phyloP scores from a whole-genome alignment of 495 filamentous ascomycete species.

The Usnea hakonensis region DNA sequence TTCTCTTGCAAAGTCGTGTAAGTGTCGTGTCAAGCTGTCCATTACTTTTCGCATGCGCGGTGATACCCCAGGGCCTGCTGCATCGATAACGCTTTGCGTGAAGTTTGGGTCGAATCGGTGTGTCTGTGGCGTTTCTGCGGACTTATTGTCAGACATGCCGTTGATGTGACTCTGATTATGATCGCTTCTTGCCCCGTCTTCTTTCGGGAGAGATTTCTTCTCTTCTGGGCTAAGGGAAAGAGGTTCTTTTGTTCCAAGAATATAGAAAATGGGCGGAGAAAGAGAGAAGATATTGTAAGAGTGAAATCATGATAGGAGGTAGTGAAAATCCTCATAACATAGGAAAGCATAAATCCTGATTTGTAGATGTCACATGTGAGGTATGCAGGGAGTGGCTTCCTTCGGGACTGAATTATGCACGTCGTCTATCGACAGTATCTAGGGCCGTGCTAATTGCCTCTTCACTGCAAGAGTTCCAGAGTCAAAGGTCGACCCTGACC shows the following conservation, averaged over 20 bases:
- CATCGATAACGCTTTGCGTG: slow-evolving; percentile 64
- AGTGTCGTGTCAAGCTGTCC: slow-evolving; percentile 58
- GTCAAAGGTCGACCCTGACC: too few species aligned
- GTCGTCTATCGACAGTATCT: too few species aligned
- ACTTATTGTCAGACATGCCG: background rate
- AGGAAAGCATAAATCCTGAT: too few species aligned
- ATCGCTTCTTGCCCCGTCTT: background rate
- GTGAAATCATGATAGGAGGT: background rate
- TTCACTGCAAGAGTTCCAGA: too few species aligned
- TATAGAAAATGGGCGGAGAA: background rate
- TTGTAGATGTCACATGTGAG: too few species aligned
- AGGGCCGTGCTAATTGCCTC: too few species aligned
- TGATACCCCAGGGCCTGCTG: slow-evolving; percentile 66
- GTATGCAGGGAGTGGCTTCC: too few species aligned
- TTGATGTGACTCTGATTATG: background rate
- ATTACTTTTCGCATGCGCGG: slow-evolving; percentile 60
- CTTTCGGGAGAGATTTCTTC: background rate
- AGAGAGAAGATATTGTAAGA: background rate
- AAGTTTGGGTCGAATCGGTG: slow-evolving; percentile 63
- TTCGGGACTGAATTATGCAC: too few species aligned
- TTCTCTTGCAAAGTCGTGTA: slow-evolving; percentile 80
- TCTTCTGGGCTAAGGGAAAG: background rate
- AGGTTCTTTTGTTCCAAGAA: background rate
- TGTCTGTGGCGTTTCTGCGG: background rate
- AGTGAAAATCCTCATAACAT: too few species aligned